These are phyloP conservation scores for Colletotrichum gigasporum DNA, from an alignment of 2,329 filamentous ascomycete genomes.

Conservation along the genomic window DNA sequence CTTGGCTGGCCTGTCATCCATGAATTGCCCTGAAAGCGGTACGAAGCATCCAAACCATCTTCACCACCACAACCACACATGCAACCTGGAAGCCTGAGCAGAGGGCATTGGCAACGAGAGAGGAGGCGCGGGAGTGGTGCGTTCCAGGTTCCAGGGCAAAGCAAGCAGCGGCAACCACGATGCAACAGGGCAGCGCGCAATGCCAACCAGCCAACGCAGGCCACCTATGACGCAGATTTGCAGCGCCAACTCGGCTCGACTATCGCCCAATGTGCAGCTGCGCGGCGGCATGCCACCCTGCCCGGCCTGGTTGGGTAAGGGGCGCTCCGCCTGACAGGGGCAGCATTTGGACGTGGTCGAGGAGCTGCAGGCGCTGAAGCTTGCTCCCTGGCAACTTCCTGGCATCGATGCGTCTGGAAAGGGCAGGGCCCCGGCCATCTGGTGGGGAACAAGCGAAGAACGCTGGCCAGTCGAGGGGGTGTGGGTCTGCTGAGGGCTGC, in stretches of 20 bases:
- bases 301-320: too few species aligned
- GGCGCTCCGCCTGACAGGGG: slow-evolving; percentile 7
- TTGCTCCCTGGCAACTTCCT: slow-evolving; percentile 17
- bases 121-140: slow-evolving; percentile 11
- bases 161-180: background rate
- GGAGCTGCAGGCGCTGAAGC: too few species aligned
- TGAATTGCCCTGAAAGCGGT: too few species aligned
- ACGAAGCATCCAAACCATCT: background rate
- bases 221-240: slow-evolving; percentile 21
- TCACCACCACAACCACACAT: background rate
- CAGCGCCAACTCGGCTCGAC: slow-evolving; percentile 16
- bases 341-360: too few species aligned
- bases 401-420: slow-evolving; percentile 27
- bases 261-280: slow-evolving; percentile 1
- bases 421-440: slow-evolving; percentile 11
- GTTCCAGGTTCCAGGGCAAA: slow-evolving; percentile 20
- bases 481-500: slow-evolving; percentile 18
- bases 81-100: too few species aligned
- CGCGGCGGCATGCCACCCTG: background rate
- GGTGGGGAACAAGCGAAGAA: background rate
- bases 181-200: background rate
- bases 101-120: slow-evolving; percentile 9
- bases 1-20: background rate
- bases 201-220: background rate
- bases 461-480: slow-evolving; percentile 16